Conservation (phyloP, 257 asterid genomes). For the Petrea volubilis region DNA sequence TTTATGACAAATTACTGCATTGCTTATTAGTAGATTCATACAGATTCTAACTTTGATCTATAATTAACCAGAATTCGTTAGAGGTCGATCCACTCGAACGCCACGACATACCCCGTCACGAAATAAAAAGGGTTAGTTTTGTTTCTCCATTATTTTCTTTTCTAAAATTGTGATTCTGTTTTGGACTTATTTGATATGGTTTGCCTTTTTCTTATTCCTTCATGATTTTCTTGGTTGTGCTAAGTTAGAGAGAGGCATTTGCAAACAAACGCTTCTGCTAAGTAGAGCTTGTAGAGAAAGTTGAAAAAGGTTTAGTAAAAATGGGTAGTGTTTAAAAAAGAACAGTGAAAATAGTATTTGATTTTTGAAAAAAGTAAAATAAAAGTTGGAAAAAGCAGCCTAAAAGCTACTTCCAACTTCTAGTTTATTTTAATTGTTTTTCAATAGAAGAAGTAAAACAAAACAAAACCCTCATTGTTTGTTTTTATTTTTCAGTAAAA, state of each 20-base stretch:
- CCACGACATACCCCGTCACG: slow-evolving; percentile 66
- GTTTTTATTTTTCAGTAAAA: no score
- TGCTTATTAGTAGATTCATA: not conserved
- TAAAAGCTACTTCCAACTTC: no score
- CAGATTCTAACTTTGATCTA: not conserved
- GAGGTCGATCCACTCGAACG: slow-evolving; percentile 46
- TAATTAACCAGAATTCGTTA: slow-evolving; percentile 45
- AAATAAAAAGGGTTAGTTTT: slow-evolving; percentile 44
- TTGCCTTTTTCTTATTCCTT: not conserved
- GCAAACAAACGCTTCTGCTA: no score
- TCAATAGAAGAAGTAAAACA: no score
- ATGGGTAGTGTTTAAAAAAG: no score
- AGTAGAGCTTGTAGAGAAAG: no score
- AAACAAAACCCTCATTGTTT: no score
- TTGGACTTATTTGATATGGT: not conserved
- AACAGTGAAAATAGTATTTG: no score
- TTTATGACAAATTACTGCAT: not conserved
- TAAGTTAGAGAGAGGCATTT: not conserved
- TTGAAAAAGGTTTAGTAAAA: no score
- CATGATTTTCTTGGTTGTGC: not conserved
- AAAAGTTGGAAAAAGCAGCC: no score
- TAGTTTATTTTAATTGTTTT: no score
- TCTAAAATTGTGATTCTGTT: not conserved
- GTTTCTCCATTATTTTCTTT: not conserved
- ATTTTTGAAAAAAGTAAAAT: no score